These are phyloP conservation scores for Acanthamoeba culbertsoni DNA, from an alignment of 208 protist genomes.

Conservation along the genomic window DNA sequence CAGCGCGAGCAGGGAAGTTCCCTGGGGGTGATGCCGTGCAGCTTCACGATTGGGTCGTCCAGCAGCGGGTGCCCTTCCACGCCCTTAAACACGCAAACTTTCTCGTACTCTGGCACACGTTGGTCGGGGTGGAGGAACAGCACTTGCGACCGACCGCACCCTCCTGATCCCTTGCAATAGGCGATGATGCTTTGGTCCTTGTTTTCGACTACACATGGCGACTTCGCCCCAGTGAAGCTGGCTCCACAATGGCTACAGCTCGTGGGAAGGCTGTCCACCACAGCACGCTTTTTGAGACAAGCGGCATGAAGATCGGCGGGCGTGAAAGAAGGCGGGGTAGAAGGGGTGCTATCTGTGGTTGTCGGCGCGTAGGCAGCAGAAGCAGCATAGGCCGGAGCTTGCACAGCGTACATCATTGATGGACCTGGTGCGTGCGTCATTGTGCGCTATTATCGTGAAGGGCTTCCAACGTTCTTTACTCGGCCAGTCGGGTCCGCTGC, in stretches of 20 bases:
- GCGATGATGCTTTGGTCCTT: not conserved
- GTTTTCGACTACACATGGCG: not conserved
- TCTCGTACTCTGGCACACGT: not conserved
- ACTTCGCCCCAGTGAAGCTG: not conserved
- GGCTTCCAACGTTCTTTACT: too few relatives aligned
- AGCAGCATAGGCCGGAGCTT: not conserved
- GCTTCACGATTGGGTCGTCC: too few relatives aligned
- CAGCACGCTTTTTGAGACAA: not conserved
- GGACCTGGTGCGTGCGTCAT: not conserved
- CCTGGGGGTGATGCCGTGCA: too few relatives aligned
- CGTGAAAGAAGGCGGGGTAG: not conserved
- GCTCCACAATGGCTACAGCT: not conserved
- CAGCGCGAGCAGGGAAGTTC: too few relatives aligned
- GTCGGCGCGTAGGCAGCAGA: not conserved
- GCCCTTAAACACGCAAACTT: not conserved
- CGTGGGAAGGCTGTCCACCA: not conserved
- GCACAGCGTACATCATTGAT: not conserved
- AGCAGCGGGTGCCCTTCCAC: too few relatives aligned
- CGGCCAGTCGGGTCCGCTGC: too few relatives aligned
- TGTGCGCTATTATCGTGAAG: too few relatives aligned
- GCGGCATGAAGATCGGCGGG: not conserved
- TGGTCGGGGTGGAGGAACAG: not conserved
- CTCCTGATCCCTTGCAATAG: not conserved
- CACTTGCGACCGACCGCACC: constrained; percentile 13
- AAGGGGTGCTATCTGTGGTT: not conserved